These are phyloP conservation scores for Phytopythium cucurbitacearum DNA, from an alignment of 352 stramenopile species.

Conservation along the genomic window DNA sequence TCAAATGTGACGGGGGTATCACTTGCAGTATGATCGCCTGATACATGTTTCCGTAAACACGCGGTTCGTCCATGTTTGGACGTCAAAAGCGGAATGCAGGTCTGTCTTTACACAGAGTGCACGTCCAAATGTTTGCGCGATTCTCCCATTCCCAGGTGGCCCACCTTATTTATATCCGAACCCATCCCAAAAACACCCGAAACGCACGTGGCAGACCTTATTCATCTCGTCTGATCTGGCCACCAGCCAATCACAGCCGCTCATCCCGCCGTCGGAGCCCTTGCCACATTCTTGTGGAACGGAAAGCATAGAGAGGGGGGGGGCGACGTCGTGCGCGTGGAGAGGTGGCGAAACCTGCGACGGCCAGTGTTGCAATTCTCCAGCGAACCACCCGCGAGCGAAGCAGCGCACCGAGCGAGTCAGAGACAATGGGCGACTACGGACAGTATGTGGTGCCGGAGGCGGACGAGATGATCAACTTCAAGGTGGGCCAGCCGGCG, in stretches of 20 bases:
- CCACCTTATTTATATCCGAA: not conserved
- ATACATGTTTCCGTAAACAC: not conserved
- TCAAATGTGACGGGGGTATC: no score
- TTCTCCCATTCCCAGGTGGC: not conserved
- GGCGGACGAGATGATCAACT: slow-evolving; percentile 86
- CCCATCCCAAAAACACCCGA: not conserved
- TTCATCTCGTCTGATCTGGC: slow-evolving; percentile 1
- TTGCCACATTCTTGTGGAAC: no score
- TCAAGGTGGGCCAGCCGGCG: slow-evolving; percentile 86
- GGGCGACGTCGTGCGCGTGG: no score
- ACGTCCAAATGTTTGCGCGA: not conserved
- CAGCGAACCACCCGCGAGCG: not conserved
- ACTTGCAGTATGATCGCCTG: not conserved
- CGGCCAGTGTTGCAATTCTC: no score
- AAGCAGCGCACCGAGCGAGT: not conserved
- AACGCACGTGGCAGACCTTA: not conserved
- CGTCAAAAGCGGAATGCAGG: not conserved
- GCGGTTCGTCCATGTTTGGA: no score
- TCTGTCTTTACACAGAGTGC: not conserved
- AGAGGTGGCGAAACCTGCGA: no score
- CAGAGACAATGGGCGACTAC: slow-evolving; percentile 72
- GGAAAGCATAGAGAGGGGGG: no score
- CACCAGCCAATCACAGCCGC: slow-evolving; percentile 3
- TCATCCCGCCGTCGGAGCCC: no score
- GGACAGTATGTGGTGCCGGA: slow-evolving; percentile 80